phyloP scores from a whole-genome alignment of 768 basidiomycete species.

The Tricholoma bakamatsutake region DNA sequence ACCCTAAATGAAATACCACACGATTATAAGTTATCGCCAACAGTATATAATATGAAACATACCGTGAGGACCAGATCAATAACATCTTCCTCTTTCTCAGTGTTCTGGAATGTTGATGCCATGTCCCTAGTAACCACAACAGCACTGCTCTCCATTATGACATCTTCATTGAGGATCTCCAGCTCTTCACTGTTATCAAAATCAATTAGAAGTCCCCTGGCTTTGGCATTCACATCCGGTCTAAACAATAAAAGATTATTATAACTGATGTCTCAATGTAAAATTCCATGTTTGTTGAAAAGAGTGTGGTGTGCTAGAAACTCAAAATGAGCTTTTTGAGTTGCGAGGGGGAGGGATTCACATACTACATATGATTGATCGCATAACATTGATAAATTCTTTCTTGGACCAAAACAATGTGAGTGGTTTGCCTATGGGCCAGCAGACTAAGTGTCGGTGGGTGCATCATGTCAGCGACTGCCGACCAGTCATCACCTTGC shows the following conservation, averaged over 20 bases:
- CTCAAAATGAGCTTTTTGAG: neutral
- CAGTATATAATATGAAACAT: no score
- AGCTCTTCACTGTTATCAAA: no score
- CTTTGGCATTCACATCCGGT: neutral
- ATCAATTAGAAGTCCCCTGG: no score
- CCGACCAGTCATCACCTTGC: neutral
- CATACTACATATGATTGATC: neutral
- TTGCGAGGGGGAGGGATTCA: neutral
- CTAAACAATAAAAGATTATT: neutral
- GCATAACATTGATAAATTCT: neutral
- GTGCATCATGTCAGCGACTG: neutral
- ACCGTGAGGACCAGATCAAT: no score
- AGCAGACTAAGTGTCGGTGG: no score
- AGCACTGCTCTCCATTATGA: no score
- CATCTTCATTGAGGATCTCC: no score
- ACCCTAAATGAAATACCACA: no score
- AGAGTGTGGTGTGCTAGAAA: neutral
- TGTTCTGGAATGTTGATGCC: no score
- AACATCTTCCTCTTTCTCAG: no score
- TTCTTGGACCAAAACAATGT: neutral
- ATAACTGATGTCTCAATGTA: neutral
- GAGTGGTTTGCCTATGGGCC: neutral
- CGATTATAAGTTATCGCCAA: no score
- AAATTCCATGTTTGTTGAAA: neutral
- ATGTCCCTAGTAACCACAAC: no score